Percentiles rank a stretch among this genome's conserved stretches.
phyloP scores from a whole-genome alignment of 2,329 filamentous ascomycete species.

The Rasamsonia emersonii region DNA sequence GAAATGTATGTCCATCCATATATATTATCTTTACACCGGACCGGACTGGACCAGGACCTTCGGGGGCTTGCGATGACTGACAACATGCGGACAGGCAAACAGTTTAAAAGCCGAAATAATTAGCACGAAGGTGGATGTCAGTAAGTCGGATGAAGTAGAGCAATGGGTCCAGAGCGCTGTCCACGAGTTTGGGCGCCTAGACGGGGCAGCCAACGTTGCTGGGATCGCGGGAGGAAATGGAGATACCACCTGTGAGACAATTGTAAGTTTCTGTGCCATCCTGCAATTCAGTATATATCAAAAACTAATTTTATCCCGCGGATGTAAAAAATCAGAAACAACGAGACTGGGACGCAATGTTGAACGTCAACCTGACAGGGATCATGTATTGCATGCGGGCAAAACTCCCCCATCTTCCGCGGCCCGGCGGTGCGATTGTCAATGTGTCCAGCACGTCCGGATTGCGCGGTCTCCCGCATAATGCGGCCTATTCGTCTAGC shows the following conservation, averaged over 20 bases:
- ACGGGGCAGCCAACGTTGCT: slow-evolving; percentile 11
- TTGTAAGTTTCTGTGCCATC: too few species aligned
- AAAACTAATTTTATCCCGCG: too few species aligned
- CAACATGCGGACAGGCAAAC: too few species aligned
- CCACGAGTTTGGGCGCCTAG: slow-evolving; percentile 6
- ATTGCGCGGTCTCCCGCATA: slow-evolving; percentile 8
- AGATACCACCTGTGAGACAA: neutral
- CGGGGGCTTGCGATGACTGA: too few species aligned
- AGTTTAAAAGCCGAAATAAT: too few species aligned
- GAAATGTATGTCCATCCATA: slow-evolving; percentile 7
- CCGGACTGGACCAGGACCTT: too few species aligned
- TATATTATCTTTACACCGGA: too few species aligned
- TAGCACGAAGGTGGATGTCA: slow-evolving; percentile 7
- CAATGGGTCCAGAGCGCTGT: slow-evolving; percentile 7
- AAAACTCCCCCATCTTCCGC: slow-evolving; percentile 3
- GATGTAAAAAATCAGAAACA: slow-evolving; percentile 9
- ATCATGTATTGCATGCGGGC: slow-evolving; percentile 10
- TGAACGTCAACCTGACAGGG: slow-evolving; percentile 10
- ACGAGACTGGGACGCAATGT: slow-evolving; percentile 5
- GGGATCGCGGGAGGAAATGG: slow-evolving; percentile 9
- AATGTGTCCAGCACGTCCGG: slow-evolving; percentile 10
- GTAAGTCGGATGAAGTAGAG: slow-evolving; percentile 5
- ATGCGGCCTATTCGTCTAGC: slow-evolving; percentile 9
- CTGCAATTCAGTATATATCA: too few species aligned
- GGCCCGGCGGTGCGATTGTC: slow-evolving; percentile 6